Percentiles rank a stretch among this genome's conserved stretches.
Conservation (phyloP, 495 filamentous ascomycete species). For the Talaromyces thailandensis region DNA sequence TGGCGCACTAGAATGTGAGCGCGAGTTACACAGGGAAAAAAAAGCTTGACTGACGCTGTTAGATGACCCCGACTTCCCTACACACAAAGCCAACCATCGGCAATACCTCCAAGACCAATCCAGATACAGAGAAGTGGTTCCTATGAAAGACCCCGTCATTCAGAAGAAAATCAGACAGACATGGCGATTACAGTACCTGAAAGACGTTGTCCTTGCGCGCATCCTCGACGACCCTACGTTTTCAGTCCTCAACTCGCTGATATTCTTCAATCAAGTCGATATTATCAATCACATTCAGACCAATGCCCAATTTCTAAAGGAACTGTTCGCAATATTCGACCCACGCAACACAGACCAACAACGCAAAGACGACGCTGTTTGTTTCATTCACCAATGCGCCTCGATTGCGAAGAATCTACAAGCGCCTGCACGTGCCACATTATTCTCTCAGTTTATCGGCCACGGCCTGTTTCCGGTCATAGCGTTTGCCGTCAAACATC, state of each 20-base stretch:
- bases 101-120: constrained; percentile 84
- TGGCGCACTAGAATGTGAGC: constrained; percentile 84
- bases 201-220: constrained; percentile 91
- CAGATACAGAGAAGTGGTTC: constrained; percentile 92
- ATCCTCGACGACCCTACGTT: constrained; percentile 98
- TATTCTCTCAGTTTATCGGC: constrained; percentile 84
- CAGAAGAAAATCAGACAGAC: constrained; percentile 90
- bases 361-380: constrained; percentile 86
- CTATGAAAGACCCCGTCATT: constrained; percentile 71
- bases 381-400: constrained; percentile 95
- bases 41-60: constrained; percentile 8
- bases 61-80: constrained; percentile 98
- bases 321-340: constrained; percentile 85
- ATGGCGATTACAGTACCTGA: constrained; percentile 94
- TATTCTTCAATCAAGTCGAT: constrained; percentile 98
- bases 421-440: constrained; percentile 61
- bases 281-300: constrained; percentile 87
- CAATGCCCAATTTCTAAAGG: constrained; percentile 66
- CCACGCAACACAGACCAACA: constrained; percentile 50
- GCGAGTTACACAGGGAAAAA: neutral
- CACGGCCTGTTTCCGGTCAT: constrained; percentile 86
- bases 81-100: constrained; percentile 94
- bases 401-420: constrained; percentile 92
- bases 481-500: constrained; percentile 78
- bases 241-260: constrained; percentile 92